phyloP scores from a whole-genome alignment of 2,329 filamentous ascomycete genomes.

The Fusarium sp. region DNA sequence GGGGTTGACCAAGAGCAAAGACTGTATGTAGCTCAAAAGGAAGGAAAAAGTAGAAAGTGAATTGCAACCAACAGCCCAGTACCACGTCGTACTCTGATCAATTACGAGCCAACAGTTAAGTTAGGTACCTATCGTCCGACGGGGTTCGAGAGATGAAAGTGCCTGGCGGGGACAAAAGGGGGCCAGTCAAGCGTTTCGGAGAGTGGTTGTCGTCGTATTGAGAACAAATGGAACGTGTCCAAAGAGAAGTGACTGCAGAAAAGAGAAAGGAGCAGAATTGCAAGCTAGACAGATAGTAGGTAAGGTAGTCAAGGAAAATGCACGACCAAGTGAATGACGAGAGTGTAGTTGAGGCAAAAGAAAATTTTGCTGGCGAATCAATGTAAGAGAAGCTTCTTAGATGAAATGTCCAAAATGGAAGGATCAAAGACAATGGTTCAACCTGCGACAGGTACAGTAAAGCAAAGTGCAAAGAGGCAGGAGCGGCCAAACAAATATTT shows the following conservation, averaged over 20 bases:
- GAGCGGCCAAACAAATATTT: background rate
- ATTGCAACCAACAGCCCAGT: background rate
- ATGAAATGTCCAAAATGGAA: constrained; percentile 39
- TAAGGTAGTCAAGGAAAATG: background rate
- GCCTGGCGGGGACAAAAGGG: constrained; percentile 34
- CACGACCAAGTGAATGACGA: constrained; percentile 6
- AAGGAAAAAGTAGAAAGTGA: constrained; percentile 3
- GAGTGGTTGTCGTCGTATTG: constrained; percentile 18
- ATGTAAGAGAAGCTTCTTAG: constrained; percentile 20
- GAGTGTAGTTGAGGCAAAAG: constrained; percentile 4
- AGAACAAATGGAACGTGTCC: constrained; percentile 18
- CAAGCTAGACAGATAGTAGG: background rate
- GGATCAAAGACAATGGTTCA: constrained; percentile 29
- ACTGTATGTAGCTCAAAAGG: constrained; percentile 2
- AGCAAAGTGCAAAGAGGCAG: background rate
- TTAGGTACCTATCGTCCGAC: constrained; percentile 21
- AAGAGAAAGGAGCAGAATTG: background rate
- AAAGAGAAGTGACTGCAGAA: constrained; percentile 15
- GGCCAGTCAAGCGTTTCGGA: constrained; percentile 22
- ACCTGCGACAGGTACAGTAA: constrained; percentile 3
- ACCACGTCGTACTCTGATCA: constrained; percentile 15
- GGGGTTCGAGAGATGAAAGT: constrained; percentile 27
- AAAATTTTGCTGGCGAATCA: constrained; percentile 11
- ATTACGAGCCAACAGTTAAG: constrained; percentile 10
- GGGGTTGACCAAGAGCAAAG: background rate